phyloP scores from a whole-genome alignment of 495 filamentous ascomycete genomes.

The Podospora didyma region DNA sequence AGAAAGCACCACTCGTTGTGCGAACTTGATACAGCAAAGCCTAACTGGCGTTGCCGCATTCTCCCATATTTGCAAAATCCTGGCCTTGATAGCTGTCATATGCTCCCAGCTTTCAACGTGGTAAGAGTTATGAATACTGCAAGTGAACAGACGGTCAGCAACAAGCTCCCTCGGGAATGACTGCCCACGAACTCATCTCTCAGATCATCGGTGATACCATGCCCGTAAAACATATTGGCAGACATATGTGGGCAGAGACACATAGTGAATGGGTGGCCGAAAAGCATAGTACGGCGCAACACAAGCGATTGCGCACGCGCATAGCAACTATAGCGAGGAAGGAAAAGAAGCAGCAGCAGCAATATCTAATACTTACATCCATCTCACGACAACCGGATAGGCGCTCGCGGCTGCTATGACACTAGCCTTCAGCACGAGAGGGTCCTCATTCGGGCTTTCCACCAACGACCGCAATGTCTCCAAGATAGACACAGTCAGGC shows the following conservation, averaged over 20 bases:
- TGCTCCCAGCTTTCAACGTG: slow-evolving; percentile 79
- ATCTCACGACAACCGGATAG: slow-evolving; percentile 85
- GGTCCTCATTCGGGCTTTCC: slow-evolving; percentile 68
- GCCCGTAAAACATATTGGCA: background rate
- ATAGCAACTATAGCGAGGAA: background rate
- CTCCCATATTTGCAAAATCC: slow-evolving; percentile 86
- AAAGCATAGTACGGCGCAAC: background rate
- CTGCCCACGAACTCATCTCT: background rate
- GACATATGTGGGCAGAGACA: background rate
- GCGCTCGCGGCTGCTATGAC: slow-evolving; percentile 84
- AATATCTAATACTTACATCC: slow-evolving; percentile 68
- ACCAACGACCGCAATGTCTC: slow-evolving; percentile 70
- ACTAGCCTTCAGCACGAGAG: slow-evolving; percentile 70
- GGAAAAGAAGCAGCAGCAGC: slow-evolving; percentile 1
- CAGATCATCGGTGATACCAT: background rate
- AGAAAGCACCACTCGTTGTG: slow-evolving; percentile 84
- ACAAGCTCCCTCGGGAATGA: slow-evolving; percentile 7
- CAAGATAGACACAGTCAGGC: slow-evolving; percentile 65
- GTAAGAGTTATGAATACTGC: slow-evolving; percentile 76
- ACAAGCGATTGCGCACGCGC: background rate
- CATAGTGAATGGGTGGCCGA: background rate
- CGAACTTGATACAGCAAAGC: slow-evolving; percentile 95
- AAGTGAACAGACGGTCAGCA: slow-evolving; percentile 14
- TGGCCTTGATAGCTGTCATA: slow-evolving; percentile 84
- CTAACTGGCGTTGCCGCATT: slow-evolving; percentile 68